Conservation (phyloP, 768 basidiomycete genomes). For the Termitomyces titanicus region DNA sequence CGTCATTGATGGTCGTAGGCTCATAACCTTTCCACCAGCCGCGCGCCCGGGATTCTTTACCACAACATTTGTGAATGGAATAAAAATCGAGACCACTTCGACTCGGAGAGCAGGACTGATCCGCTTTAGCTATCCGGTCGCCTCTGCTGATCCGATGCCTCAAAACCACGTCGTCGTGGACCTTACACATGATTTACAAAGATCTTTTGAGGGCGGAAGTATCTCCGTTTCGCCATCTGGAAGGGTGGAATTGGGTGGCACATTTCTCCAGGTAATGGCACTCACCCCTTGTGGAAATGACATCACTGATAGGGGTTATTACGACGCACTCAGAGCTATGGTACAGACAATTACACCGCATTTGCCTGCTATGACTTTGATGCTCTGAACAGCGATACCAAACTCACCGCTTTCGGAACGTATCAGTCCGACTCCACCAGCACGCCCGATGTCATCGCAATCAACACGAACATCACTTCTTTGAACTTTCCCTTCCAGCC, state of each 20-base stretch:
- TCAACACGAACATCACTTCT: conserved; percentile 28
- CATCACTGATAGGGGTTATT: neutral
- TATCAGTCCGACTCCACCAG: conserved; percentile 33
- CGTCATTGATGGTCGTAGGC: neutral
- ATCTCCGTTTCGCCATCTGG: conserved; percentile 29
- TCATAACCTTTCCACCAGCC: conserved; percentile 19
- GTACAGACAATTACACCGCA: conserved; percentile 44
- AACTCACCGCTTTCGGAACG: conserved; percentile 32
- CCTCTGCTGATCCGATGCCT: conserved; percentile 23
- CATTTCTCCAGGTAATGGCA: conserved; percentile 37
- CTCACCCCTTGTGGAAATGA: neutral
- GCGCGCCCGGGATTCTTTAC: conserved; percentile 49
- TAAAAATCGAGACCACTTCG: conserved; percentile 54
- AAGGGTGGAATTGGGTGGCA: conserved; percentile 37
- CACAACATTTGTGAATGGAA: conserved; percentile 41
- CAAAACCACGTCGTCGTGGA: conserved; percentile 49
- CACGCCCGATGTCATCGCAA: conserved; percentile 29
- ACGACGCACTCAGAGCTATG: conserved; percentile 36
- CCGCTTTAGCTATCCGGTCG: conserved; percentile 49
- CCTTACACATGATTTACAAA: conserved; percentile 40
- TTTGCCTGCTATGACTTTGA: conserved; percentile 47
- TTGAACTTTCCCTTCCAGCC: conserved; percentile 36
- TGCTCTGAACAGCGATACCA: conserved; percentile 19
- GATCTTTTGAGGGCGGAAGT: conserved; percentile 44
- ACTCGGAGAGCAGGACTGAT: conserved; percentile 58